A percentile compares a stretch with the other conserved stretches of the same genome.
These are phyloP conservation scores for Russula lepida DNA, from an alignment of 768 basidiomycete species.

Conservation along the genomic window DNA sequence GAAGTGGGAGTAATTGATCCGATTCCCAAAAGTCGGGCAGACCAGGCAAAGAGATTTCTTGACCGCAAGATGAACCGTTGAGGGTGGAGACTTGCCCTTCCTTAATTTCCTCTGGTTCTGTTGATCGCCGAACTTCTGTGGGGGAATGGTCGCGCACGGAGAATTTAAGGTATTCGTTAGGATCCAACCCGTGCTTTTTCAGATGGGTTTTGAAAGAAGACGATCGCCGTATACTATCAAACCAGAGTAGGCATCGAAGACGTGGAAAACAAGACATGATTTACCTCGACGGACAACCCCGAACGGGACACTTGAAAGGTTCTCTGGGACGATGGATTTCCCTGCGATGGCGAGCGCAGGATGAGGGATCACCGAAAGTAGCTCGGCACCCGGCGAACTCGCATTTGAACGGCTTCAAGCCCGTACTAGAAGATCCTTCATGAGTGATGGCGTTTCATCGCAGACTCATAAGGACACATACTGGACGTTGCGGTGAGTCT, in stretches of 20 bases:
- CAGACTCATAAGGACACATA: conserved; percentile 29
- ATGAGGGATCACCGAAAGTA: conserved; percentile 62
- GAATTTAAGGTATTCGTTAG: conserved; percentile 15
- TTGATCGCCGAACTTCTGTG: background rate
- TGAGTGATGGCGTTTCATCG: background rate
- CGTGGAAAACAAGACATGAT: conserved; percentile 15
- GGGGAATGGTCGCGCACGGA: background rate
- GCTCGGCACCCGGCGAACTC: conserved; percentile 37
- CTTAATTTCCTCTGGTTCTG: background rate
- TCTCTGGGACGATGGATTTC: conserved; percentile 40
- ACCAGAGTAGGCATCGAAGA: background rate
- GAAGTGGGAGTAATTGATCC: background rate
- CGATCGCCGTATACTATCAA: conserved; percentile 52
- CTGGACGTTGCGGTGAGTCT: conserved; percentile 61
- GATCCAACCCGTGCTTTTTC: conserved; percentile 35
- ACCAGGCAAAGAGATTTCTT: background rate
- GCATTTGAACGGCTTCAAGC: conserved; percentile 33
- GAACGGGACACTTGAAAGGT: conserved; percentile 15
- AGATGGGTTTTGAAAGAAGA: conserved; percentile 51
- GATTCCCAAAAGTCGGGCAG: background rate
- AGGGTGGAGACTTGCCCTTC: background rate
- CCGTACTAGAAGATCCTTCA: conserved; percentile 20
- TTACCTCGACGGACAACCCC: conserved; percentile 24
- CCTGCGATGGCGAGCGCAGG: conserved; percentile 53
- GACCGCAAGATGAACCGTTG: background rate